Base-by-base conservation (phyloP, 139 green algal genomes). In the Chlorella sorokiniana region DNA sequence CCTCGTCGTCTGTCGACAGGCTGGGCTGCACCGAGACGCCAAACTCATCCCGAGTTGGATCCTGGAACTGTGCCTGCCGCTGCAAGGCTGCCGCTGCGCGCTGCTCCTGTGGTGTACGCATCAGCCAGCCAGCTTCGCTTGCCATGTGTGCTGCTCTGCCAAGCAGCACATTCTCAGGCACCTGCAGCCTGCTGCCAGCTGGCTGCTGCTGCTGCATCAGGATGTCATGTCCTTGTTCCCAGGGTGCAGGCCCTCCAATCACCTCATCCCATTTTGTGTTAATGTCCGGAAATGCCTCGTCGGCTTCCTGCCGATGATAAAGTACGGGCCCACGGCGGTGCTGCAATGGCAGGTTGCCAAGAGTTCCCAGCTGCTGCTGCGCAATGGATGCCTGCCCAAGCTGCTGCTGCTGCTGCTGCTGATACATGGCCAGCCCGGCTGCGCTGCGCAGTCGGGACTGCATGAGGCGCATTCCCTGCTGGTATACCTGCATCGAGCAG, bases 1-100 rank as follows among this genome's bases (percentile, higher is more conserved):
- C 69, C 52, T 69, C 73, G 29, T 82, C 64, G 69, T 72, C 77
- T 27, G n/a, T n/a, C n/a, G 64, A 76, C n/a, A 82, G 37, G 64
- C 77, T 82, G 45, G 77, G 77, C 45, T 76, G 18, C 44, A 82
- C 14, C 4, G 41, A 48, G 18, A 82, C 77, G 1, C 77, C 77
- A 76, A 82, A 82, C 64, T 82, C 77, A 5, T 82, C 77, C n/a
- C 16, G 31, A 22, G 35, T 20, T 5, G 18, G 35, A 29, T 7
- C 51, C 23, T 33, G 33, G 33, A 3, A n/a, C 35, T 68, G 72
- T 6, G 9, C 20, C 51, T 38, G 48, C 51, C 37, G 31, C 33
- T 10, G 23, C 51, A 37, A 51, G 27, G n/a, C 31, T 52, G 14
- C 27, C 20, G 31, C n/a, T 25, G 33, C 20, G 25, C 18, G 51